phyloP scores from a whole-genome alignment of 176 grass and related monocot species.

The Rhynchospora pubera region DNA sequence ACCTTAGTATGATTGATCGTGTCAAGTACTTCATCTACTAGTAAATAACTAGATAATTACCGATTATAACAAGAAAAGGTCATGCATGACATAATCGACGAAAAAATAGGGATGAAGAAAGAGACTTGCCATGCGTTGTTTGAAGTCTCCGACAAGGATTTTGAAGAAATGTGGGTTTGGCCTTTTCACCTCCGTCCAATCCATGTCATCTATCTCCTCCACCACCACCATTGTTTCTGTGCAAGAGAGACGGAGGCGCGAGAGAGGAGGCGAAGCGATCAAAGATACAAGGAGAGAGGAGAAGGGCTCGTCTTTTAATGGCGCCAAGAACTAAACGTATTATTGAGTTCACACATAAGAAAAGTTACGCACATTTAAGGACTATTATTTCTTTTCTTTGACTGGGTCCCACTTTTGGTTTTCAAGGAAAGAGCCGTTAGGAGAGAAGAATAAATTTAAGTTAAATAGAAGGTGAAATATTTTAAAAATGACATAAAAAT shows the following conservation, averaged over 20 bases:
- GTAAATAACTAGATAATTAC: background rate
- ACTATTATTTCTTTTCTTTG: background rate
- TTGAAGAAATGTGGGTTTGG: constrained; percentile 86
- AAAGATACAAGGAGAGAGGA: background rate
- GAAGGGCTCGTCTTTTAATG: constrained; percentile 14
- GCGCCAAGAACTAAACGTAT: background rate
- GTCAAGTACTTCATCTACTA: background rate
- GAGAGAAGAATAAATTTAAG: background rate
- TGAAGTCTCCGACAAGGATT: constrained; percentile 79
- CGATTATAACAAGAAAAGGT: background rate
- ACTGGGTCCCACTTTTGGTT: background rate
- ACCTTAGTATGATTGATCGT: background rate
- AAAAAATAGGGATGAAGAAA: background rate
- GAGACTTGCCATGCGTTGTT: constrained; percentile 53
- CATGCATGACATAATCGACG: constrained; percentile 4
- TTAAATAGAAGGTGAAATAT: no score
- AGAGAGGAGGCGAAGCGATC: constrained; percentile 20
- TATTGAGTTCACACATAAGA: background rate
- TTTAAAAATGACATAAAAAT: no score
- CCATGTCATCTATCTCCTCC: constrained; percentile 3
- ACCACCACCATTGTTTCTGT: constrained; percentile 8
- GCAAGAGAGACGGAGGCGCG: background rate
- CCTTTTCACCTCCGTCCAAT: constrained; percentile 27
- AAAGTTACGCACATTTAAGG: background rate
- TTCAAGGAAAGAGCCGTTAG: background rate